Percentiles rank a stretch among this genome's conserved stretches.
Evolutionary conservation across 1,139 yeast genomes (phyloP).

Genomic region (Hyphopichia burtonii): DNA sequence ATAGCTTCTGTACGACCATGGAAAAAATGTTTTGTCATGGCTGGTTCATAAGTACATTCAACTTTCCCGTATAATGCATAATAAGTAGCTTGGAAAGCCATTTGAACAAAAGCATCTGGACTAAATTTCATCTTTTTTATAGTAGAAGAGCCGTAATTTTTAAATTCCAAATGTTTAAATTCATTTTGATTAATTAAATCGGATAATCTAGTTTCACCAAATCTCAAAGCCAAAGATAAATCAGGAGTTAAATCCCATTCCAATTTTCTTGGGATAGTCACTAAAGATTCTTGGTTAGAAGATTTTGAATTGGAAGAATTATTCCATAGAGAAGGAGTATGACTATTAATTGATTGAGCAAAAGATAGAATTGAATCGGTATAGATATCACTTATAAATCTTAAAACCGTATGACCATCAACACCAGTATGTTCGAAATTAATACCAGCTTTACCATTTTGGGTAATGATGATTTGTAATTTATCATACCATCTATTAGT

Average conservation of each 20-base stretch:
- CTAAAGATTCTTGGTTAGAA: constrained; percentile 29
- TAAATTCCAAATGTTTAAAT: constrained; percentile 76
- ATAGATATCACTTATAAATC: constrained; percentile 86
- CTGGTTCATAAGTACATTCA: constrained; percentile 93
- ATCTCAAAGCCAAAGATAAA: constrained; percentile 73
- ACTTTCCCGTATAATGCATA: constrained; percentile 90
- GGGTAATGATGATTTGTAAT: constrained; percentile 83
- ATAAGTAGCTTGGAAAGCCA: constrained; percentile 92
- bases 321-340: constrained; percentile 79
- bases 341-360: constrained; percentile 78
- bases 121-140: constrained; percentile 86
- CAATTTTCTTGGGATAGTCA: constrained; percentile 77
- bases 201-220: constrained; percentile 86
- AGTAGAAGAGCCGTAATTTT: constrained; percentile 69
- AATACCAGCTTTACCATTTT: constrained; percentile 89
- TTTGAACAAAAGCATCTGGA: constrained; percentile 93
- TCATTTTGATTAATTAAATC: constrained; percentile 90
- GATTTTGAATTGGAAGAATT: constrained; percentile 8
- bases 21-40: constrained; percentile 84
- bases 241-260: constrained; percentile 87
- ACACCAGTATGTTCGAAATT: constrained; percentile 96
- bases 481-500: constrained; percentile 96
- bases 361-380: constrained; percentile 87
- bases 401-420: constrained; percentile 89
- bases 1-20: constrained; percentile 95